phyloP scores from a whole-genome alignment of 257 asterid genomes.

The Capsicum baccatum region DNA sequence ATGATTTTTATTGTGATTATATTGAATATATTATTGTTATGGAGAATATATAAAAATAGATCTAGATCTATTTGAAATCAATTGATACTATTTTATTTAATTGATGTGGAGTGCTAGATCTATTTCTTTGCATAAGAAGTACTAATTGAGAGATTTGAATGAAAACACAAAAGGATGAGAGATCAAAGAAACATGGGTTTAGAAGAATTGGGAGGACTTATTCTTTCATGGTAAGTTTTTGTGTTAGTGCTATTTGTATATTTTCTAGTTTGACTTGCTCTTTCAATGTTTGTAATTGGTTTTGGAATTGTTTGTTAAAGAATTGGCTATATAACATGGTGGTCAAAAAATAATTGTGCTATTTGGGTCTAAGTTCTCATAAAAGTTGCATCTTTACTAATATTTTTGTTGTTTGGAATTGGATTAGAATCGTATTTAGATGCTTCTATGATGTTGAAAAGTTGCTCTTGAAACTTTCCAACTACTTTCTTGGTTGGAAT shows the following conservation, averaged over 20 bases:
- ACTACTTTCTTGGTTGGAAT: not conserved
- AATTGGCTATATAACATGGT: not conserved
- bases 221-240: conserved; percentile 8
- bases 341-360: not conserved
- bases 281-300: not conserved
- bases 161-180: not conserved
- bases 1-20: too few relatives aligned
- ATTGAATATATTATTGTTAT: too few relatives aligned
- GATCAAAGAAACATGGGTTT: not conserved
- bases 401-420: not conserved
- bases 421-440: not conserved
- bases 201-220: not conserved
- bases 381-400: not conserved
- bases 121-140: not conserved
- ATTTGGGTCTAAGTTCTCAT: not conserved
- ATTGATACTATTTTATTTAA: not conserved
- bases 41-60: not conserved
- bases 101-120: not conserved
- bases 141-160: not conserved
- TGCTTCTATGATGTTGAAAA: not conserved
- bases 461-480: not conserved
- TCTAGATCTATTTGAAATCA: not conserved
- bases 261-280: not conserved
- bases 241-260: not conserved
- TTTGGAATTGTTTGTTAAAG: conserved; percentile 10